Evolutionary conservation across 371 early-diverging fungal genomes (phyloP), one percentile per base, ranked within the genome.

Genomic region (Quaeritorhiza haematococci): DNA sequence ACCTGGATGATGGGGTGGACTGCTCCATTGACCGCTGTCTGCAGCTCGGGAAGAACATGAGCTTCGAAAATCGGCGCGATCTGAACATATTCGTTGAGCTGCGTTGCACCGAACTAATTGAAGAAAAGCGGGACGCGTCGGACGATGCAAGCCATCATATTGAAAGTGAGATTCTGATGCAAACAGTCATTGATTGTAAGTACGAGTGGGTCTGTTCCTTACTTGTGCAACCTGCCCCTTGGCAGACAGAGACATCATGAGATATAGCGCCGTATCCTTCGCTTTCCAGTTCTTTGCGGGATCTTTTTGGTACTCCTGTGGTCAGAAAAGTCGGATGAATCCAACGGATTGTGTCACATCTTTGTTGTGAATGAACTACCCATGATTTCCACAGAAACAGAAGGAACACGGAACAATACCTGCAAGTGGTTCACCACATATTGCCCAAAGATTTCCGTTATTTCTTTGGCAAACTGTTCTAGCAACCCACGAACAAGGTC

Each of bases 231-330:
- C 66, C 33, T 19, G 47, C 26, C 80, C 76, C 38, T 84, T 84
- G 13, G 88, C 81, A 23, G 92, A 86, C 49, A 96, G 86, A 19
- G 96, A 84, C 3, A 89, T 92, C 33, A 94, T 78, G 66, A 96
- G 72, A 61, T 89, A 94, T 33, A 95, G 78, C 33, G 98, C 97
- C 0, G 91, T 88, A 62, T 98, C 95, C 72, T 98, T 96, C 43
- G 89, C 84, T 64, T 90, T 91, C 98, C 98, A 98, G 68, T 94
- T 84, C n/a, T 49, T 67, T 13, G 66, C 69, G 1, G 82, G 85
- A 58, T 92, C 84, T 17, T 74, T 61, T 29, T 73, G 78, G 60
- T 94, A 94, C 32, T 72, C 78, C 82, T 85, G 64, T 2, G n/a
- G n/a, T n/a, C n/a, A n/a, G n/a, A n/a, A n/a, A n/a, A n/a, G n/a